Conservation (phyloP, 345 rosid genomes). For the Erodium maritimum region DNA sequence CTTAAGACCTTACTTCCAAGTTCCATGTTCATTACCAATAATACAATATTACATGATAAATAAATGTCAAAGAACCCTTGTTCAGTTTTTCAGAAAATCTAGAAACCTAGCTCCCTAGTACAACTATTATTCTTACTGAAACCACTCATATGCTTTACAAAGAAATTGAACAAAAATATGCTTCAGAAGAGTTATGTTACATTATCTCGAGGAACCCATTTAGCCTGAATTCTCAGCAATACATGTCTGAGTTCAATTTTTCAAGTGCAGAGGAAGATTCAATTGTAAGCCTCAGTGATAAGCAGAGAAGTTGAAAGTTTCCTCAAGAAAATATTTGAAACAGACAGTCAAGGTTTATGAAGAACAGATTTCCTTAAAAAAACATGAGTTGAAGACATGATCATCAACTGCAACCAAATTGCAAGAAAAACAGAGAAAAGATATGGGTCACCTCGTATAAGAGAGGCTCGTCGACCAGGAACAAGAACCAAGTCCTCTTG, state of each 20-base stretch:
- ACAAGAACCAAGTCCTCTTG: constrained; percentile 31
- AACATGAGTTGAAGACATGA: too few species aligned
- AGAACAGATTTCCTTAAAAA: neutral
- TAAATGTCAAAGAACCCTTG: neutral
- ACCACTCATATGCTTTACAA: neutral
- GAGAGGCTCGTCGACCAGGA: constrained; percentile 27
- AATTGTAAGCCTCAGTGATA: neutral
- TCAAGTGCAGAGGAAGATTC: neutral
- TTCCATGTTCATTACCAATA: constrained; percentile 5
- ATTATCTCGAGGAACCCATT: too few species aligned
- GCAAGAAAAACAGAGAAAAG: neutral
- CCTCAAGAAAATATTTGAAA: constrained; percentile 1
- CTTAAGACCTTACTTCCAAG: constrained; percentile 15
- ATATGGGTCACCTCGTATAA: constrained; percentile 34
- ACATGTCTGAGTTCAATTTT: neutral
- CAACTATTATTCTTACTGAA: neutral
- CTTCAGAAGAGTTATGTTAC: too few species aligned
- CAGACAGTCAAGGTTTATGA: neutral
- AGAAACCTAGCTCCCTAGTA: neutral
- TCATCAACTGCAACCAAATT: neutral
- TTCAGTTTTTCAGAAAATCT: neutral
- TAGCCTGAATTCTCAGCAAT: neutral
- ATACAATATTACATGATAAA: neutral
- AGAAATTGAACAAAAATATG: neutral
- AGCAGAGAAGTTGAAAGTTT: neutral